Percentiles rank a stretch among this genome's conserved stretches.
Evolutionary conservation across 768 basidiomycete genomes (phyloP).

Genomic region (Leccinum uliginosum): DNA sequence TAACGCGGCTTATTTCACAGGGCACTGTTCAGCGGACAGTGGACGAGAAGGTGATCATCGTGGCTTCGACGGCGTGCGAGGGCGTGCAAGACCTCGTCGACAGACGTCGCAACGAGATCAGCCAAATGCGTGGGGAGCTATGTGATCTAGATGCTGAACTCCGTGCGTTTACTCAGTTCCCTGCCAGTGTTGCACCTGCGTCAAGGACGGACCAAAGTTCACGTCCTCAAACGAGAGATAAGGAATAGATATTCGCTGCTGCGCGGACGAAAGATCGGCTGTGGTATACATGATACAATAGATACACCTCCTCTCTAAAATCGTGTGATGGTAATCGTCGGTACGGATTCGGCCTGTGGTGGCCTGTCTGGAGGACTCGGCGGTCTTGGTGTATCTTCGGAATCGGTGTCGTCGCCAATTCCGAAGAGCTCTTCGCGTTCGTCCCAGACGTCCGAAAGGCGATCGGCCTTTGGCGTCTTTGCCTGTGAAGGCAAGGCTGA

Average conservation of each 20-base stretch:
- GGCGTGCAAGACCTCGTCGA: constrained; percentile 39
- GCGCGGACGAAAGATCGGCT: constrained; percentile 4
- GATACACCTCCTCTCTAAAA: constrained; percentile 22
- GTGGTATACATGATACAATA: constrained; percentile 28
- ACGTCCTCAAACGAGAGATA: background rate
- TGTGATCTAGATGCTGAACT: constrained; percentile 36
- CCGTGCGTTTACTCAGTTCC: constrained; percentile 9
- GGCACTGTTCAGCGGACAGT: constrained; percentile 42
- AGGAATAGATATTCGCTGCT: constrained; percentile 11
- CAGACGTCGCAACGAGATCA: constrained; percentile 44
- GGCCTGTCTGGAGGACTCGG: background rate
- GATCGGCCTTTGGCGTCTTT: constrained; percentile 29
- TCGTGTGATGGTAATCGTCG: constrained; percentile 26
- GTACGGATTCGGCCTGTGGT: constrained; percentile 15
- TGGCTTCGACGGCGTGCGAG: constrained; percentile 48
- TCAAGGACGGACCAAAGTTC: constrained; percentile 2
- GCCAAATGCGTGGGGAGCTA: constrained; percentile 40
- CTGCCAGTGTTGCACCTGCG: background rate
- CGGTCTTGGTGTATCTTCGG: constrained; percentile 36
- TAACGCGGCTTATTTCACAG: constrained; percentile 30
- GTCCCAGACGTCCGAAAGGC: constrained; percentile 68
- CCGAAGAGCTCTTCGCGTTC: constrained; percentile 74
- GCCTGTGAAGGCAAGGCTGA: constrained; percentile 24
- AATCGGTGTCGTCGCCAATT: constrained; percentile 60
- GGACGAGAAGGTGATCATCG: constrained; percentile 46